phyloP scores from a whole-genome alignment of 371 early-diverging fungal species.

The Lichtheimia ornata region DNA sequence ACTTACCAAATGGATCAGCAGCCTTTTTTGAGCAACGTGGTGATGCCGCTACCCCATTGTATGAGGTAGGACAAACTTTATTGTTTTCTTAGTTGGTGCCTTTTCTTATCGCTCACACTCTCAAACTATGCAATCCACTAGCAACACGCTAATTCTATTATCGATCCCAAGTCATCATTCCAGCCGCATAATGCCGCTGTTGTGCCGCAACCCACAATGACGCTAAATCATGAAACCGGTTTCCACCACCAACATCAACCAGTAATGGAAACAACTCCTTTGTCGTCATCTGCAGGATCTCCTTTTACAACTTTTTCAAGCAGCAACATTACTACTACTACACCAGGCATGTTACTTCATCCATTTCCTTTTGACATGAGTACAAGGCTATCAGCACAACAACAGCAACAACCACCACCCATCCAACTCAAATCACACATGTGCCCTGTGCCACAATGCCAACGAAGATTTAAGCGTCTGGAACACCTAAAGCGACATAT shows the following conservation, averaged over 20 bases:
- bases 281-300: constrained; percentile 3
- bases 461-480: constrained; percentile 71
- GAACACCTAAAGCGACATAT: constrained; percentile 92
- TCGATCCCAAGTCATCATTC: no score
- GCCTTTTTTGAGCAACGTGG: no score
- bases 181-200: no score
- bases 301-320: constrained; percentile 5
- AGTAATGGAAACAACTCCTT: background rate
- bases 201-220: no score
- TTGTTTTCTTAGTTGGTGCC: no score
- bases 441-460: constrained; percentile 56
- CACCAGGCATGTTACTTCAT: background rate
- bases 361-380: background rate
- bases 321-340: background rate
- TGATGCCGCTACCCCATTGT: no score
- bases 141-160: no score
- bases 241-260: background rate
- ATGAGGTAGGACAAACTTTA: no score
- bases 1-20: no score
- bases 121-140: no score
- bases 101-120: no score
- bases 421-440: constrained; percentile 42
- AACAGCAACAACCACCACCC: background rate
- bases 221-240: no score
- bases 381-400: background rate